Percentiles rank a stretch among this genome's conserved stretches.
Conservation (phyloP, 352 stramenopile species). For the Aphanomyces euteiches region DNA sequence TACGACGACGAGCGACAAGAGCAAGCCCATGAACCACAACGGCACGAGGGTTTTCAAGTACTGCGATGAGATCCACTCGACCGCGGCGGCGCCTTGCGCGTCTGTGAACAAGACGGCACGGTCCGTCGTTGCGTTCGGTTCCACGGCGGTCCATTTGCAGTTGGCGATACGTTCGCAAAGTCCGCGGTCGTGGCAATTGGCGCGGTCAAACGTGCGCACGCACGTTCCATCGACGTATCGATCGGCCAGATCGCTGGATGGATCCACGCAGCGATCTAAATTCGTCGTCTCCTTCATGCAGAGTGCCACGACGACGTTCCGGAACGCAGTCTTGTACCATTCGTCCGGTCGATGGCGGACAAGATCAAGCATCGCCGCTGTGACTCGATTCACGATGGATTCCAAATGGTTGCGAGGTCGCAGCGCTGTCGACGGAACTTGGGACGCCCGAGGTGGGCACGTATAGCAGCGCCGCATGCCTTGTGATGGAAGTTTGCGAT, state of each 20-base stretch:
- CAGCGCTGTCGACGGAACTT: too few relatives aligned
- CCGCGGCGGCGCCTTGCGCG: neutral
- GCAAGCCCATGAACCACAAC: neutral
- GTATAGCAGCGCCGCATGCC: too few relatives aligned
- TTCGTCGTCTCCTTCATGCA: neutral
- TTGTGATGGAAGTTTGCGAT: too few relatives aligned
- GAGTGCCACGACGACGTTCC: neutral
- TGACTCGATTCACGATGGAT: slow-evolving; percentile 32
- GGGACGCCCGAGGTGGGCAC: too few relatives aligned
- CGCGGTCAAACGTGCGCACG: neutral
- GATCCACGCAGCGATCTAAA: neutral
- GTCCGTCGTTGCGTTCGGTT: neutral
- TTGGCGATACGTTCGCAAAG: slow-evolving; percentile 15
- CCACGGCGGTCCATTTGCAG: slow-evolving; percentile 5
- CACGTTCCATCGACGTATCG: neutral
- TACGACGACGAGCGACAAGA: neutral
- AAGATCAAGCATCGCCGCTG: neutral
- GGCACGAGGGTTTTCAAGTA: slow-evolving; percentile 4
- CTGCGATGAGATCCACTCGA: neutral
- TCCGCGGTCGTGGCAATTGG: slow-evolving; percentile 11
- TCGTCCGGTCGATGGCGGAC: neutral
- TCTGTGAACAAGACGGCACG: neutral
- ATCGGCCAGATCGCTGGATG: neutral
- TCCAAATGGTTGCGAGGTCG: too few relatives aligned
- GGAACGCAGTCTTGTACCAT: slow-evolving; percentile 14